These are phyloP conservation scores for Scheffersomyces illinoinensis DNA, from an alignment of 1,139 yeast genomes.

Conservation along the genomic window DNA sequence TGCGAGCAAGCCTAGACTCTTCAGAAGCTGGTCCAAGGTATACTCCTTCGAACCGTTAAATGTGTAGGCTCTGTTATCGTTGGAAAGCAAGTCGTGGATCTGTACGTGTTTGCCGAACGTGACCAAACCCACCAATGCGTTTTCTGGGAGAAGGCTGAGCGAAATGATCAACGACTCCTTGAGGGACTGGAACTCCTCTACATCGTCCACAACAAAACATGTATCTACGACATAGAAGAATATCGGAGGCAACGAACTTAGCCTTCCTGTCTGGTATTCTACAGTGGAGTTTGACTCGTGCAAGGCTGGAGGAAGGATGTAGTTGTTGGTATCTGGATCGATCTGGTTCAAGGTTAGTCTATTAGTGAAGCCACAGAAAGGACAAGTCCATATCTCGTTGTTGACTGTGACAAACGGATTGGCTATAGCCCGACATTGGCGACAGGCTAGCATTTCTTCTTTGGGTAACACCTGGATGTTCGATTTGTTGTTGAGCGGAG, in stretches of 20 bases:
- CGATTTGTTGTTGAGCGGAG: slow-evolving; percentile 61
- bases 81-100: slow-evolving; percentile 55
- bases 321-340: background rate
- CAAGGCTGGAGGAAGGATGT: slow-evolving; percentile 30
- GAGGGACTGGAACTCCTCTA: slow-evolving; percentile 44
- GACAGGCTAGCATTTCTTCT: slow-evolving; percentile 42
- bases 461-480: slow-evolving; percentile 36
- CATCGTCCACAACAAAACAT: slow-evolving; percentile 51
- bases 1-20: slow-evolving; percentile 53
- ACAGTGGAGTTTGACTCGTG: slow-evolving; percentile 51
- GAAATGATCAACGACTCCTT: slow-evolving; percentile 56
- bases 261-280: slow-evolving; percentile 57
- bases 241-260: slow-evolving; percentile 46
- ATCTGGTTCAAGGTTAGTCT: slow-evolving; percentile 28
- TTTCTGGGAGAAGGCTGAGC: slow-evolving; percentile 59
- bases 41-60: slow-evolving; percentile 66
- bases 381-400: slow-evolving; percentile 62
- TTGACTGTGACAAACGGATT: slow-evolving; percentile 53
- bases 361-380: slow-evolving; percentile 59
- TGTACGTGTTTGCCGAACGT: slow-evolving; percentile 67
- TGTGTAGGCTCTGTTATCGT: slow-evolving; percentile 28
- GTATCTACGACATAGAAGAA: slow-evolving; percentile 70
- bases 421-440: slow-evolving; percentile 59
- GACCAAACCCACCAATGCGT: slow-evolving; percentile 58
- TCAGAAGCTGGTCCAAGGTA: slow-evolving; percentile 50